Percentiles rank a stretch among this genome's conserved stretches.
Evolutionary conservation across 2,329 filamentous ascomycete species (phyloP).

Genomic region (Colletotrichum sublineola): DNA sequence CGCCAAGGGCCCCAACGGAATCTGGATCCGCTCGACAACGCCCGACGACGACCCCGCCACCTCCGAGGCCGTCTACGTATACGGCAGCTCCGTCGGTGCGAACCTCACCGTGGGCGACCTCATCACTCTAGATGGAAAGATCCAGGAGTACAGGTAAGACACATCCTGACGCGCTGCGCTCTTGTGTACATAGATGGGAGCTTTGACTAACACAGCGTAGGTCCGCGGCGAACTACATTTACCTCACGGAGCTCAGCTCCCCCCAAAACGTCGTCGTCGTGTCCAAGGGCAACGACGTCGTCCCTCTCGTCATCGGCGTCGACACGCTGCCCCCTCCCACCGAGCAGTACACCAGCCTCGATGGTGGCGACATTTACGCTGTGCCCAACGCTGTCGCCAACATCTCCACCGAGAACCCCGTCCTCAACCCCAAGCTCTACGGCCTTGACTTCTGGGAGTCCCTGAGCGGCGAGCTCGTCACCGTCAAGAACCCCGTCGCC

Average conservation of each 20-base stretch:
- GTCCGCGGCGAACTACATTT: conserved; percentile 68
- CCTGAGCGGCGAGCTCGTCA: conserved; percentile 76
- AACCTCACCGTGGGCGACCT: conserved; percentile 73
- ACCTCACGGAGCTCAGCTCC: conserved; percentile 72
- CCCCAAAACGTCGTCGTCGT: conserved; percentile 67
- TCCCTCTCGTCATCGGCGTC: conserved; percentile 71
- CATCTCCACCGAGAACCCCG: conserved; percentile 71
- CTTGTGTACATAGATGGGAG: background rate
- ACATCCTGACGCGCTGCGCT: background rate
- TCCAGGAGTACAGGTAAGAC: conserved; percentile 67
- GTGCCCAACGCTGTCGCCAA: conserved; percentile 73
- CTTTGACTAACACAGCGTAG: conserved; percentile 52
- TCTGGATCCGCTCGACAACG: conserved; percentile 73
- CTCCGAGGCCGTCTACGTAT: conserved; percentile 77
- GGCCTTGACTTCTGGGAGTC: conserved; percentile 83
- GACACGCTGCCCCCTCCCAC: conserved; percentile 70
- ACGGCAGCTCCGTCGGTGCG: conserved; percentile 62
- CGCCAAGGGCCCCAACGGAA: conserved; percentile 71
- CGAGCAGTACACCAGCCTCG: conserved; percentile 71
- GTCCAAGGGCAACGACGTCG: conserved; percentile 66
- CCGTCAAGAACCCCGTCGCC: conserved; percentile 68
- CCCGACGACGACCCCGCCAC: conserved; percentile 68
- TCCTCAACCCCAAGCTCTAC: conserved; percentile 70
- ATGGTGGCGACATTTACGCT: conserved; percentile 74
- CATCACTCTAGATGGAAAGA: conserved; percentile 70